Evolutionary conservation across 768 basidiomycete genomes (phyloP).

Genomic region (Russula olivacea): DNA sequence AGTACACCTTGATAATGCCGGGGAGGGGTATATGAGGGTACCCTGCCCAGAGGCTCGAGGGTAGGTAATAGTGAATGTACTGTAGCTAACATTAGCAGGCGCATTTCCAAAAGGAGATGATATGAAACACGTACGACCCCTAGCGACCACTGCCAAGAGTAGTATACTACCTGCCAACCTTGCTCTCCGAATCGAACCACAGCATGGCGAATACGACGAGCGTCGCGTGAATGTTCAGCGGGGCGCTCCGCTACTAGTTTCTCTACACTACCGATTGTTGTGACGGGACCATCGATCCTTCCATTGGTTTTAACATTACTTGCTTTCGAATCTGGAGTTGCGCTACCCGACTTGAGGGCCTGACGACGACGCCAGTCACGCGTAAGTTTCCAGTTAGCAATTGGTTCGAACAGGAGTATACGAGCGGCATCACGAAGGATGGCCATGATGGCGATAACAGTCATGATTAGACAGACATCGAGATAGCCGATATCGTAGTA

Average conservation of each 20-base stretch:
- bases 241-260: slow-evolving; percentile 27
- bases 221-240: slow-evolving; percentile 39
- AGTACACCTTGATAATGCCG: slow-evolving; percentile 84
- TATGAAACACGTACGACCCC: slow-evolving; percentile 65
- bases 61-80: slow-evolving; percentile 76
- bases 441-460: slow-evolving; percentile 86
- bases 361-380: slow-evolving; percentile 40
- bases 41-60: slow-evolving; percentile 65
- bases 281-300: slow-evolving; percentile 35
- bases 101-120: slow-evolving; percentile 17
- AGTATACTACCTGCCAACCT: slow-evolving; percentile 85
- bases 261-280: slow-evolving; percentile 32
- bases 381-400: slow-evolving; percentile 71
- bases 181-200: slow-evolving; percentile 92
- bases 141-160: slow-evolving; percentile 63
- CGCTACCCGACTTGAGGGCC: slow-evolving; percentile 23
- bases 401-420: slow-evolving; percentile 68
- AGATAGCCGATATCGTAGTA: slow-evolving; percentile 70
- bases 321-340: slow-evolving; percentile 24
- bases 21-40: slow-evolving; percentile 83
- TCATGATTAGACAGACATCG: slow-evolving; percentile 74
- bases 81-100: slow-evolving; percentile 32
- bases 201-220: slow-evolving; percentile 58
- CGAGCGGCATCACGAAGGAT: slow-evolving; percentile 74
- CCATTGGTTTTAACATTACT: slow-evolving; percentile 29